Base-by-base conservation (phyloP, 371 early-diverging fungal genomes). In the Mortierella sp. region DNA sequence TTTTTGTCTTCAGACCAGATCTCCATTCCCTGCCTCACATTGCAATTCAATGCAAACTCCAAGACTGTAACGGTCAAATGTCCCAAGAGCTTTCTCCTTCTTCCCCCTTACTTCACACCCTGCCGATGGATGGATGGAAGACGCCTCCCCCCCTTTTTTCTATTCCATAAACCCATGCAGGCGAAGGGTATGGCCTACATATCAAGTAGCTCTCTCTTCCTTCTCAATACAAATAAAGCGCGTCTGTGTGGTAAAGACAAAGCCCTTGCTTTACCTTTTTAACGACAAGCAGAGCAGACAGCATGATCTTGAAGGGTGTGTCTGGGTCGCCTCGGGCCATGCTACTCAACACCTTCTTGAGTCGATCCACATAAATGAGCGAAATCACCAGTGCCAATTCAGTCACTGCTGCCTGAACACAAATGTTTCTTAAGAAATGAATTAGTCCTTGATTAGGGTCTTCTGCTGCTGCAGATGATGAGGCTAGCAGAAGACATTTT, bases 251-350 rank as follows among this genome's bases (percentile, higher is more conserved):
- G 3, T 3, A 44, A 21, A 60, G 65, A 76, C 34, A 70, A 26
- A 70, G 47, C 38, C 8, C 52, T 31, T 19, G 75, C 34, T 60
- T 76, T 84, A 81, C 84, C 84, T 92, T 96, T 63, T 93, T 93
- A 5, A 95, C 95, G 3, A 93, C 91, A 50, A 96, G 83, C 65
- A 95, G 88, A 9, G 96, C 93, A 0, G 94, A 94, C 52, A 96
- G 77, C 76, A 96, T 95, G 50, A 96, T 91, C 63, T 94, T 91
- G 82, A 95, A 94, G n/a, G 95, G 95, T 26, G 96, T 95, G 78
- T 95, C 96, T 21, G 91, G 88, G 73, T 94, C 92, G 24, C 95
- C 95, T 55, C 92, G 91, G 57, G 96, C 95, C 79, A 91, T 90
- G 42, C 84, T 88, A 2, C 94, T 93, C 76, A 96, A 78, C 44